phyloP scores from a whole-genome alignment of 768 basidiomycete genomes.

The Mycena vitilis region DNA sequence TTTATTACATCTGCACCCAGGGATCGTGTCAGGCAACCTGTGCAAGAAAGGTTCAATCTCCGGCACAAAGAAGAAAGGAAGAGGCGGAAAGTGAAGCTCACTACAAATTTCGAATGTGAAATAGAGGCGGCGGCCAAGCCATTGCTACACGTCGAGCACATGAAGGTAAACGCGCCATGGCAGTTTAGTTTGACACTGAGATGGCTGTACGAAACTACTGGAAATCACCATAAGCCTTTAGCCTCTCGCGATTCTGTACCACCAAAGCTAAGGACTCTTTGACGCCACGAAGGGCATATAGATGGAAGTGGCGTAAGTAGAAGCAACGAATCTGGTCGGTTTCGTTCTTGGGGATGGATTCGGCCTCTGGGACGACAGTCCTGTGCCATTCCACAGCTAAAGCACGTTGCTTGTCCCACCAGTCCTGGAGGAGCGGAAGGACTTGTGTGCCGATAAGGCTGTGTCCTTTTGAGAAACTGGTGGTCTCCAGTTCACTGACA shows the following conservation, averaged over 20 bases:
- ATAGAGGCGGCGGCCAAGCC: constrained; percentile 5
- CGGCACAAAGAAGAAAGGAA: not conserved
- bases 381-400: not conserved
- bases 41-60: not conserved
- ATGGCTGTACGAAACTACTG: too few species aligned
- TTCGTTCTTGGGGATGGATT: not conserved
- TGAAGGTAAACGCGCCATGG: too few species aligned
- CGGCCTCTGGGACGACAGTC: not conserved
- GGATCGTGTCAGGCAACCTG: constrained; percentile 7
- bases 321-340: not conserved
- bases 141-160: not conserved
- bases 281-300: constrained; percentile 16
- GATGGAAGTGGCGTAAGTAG: constrained; percentile 5
- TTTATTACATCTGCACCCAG: too few species aligned
- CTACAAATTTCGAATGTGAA: constrained; percentile 9
- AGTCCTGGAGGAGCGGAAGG: not conserved
- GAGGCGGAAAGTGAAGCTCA: not conserved
- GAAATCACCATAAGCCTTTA: not conserved
- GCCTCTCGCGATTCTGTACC: not conserved
- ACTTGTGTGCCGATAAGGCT: not conserved
- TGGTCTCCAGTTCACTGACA: not conserved
- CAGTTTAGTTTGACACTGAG: too few species aligned
- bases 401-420: not conserved
- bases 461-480: not conserved
- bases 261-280: constrained; percentile 4